A percentile compares a stretch with the other conserved stretches of the same genome.
Evolutionary conservation across 1,139 yeast species (phyloP).

Genomic region (Kodamaea ohmeri): DNA sequence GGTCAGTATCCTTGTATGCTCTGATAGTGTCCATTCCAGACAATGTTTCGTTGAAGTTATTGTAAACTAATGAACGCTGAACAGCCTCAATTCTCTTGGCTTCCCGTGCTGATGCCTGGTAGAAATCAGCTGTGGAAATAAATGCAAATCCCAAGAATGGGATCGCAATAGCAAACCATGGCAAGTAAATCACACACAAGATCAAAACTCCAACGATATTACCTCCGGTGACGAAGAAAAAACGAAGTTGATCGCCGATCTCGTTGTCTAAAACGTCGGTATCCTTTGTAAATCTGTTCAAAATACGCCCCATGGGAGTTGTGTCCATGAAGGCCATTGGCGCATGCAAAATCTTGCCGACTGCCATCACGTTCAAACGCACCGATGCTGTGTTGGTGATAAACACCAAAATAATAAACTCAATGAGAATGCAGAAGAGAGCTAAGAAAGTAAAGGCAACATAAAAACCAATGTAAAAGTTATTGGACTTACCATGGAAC

Average conservation of each 20-base stretch:
- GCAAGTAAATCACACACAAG: constrained; percentile 68
- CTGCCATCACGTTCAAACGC: constrained; percentile 39
- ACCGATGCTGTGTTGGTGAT: constrained; percentile 47
- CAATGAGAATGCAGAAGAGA: constrained; percentile 34
- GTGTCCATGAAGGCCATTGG: constrained; percentile 61
- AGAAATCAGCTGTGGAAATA: constrained; percentile 41
- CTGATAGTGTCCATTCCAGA: constrained; percentile 73
- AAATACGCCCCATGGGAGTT: constrained; percentile 64
- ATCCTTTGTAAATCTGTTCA: constrained; percentile 74
- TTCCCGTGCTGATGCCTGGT: constrained; percentile 76
- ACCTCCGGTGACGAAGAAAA: constrained; percentile 49
- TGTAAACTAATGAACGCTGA: constrained; percentile 72
- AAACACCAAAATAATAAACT: constrained; percentile 48
- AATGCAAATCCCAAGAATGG: constrained; percentile 40
- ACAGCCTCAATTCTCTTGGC: constrained; percentile 78
- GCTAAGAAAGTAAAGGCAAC: constrained; percentile 51
- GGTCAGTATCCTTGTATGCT: constrained; percentile 49
- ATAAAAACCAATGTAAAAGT: constrained; percentile 72
- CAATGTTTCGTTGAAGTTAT: constrained; percentile 73
- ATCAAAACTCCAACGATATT: constrained; percentile 61
- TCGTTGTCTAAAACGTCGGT: constrained; percentile 81
- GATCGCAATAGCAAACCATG: constrained; percentile 50
- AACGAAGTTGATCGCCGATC: constrained; percentile 56
- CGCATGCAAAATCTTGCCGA: constrained; percentile 42
- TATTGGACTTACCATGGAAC: constrained; percentile 44